Evolutionary conservation across 2,329 filamentous ascomycete genomes (phyloP).

Genomic region (Fusarium xyrophilum): DNA sequence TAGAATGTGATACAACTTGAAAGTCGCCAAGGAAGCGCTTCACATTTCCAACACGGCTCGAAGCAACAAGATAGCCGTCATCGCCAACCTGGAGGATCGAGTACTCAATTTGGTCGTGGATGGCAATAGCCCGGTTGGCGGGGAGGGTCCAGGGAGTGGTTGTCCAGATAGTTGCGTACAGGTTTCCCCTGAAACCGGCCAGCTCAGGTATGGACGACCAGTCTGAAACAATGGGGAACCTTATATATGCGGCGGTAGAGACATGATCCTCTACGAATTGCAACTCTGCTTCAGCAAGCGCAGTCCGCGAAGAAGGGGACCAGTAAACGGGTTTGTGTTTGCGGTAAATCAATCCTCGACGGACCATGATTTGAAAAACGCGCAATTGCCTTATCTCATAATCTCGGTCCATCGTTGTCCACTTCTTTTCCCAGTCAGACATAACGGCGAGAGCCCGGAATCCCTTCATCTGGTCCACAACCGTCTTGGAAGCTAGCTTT

Average conservation of each 20-base stretch:
- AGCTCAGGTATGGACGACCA: conserved; percentile 46
- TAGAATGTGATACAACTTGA: conserved; percentile 59
- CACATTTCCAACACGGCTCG: conserved; percentile 70
- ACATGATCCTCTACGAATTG: conserved; percentile 80
- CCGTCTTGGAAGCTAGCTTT: conserved; percentile 70
- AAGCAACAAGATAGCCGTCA: conserved; percentile 74
- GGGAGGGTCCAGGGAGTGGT: conserved; percentile 98
- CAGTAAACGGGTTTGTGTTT: conserved; percentile 86
- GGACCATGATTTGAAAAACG: conserved; percentile 78
- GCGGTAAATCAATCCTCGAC: conserved; percentile 76
- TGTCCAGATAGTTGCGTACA: conserved; percentile 95
- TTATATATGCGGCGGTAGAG: conserved; percentile 78
- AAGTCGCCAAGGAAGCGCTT: conserved; percentile 59
- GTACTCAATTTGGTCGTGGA: conserved; percentile 79
- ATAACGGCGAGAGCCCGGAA: conserved; percentile 80
- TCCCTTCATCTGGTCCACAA: conserved; percentile 74
- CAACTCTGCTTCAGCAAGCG: conserved; percentile 82
- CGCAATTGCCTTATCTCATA: conserved; percentile 79
- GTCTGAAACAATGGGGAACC: conserved; percentile 70
- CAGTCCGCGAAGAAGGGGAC: conserved; percentile 80
- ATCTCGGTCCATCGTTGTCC: conserved; percentile 78
- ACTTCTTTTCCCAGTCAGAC: conserved; percentile 79
- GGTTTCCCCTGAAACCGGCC: conserved; percentile 51
- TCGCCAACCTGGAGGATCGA: conserved; percentile 64
- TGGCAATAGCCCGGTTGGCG: conserved; percentile 87